Percentiles rank a stretch among this genome's conserved stretches.
These are phyloP conservation scores for Coemansia sp. DNA, from an alignment of 192 early-diverging fungal species.

Conservation along the genomic window DNA sequence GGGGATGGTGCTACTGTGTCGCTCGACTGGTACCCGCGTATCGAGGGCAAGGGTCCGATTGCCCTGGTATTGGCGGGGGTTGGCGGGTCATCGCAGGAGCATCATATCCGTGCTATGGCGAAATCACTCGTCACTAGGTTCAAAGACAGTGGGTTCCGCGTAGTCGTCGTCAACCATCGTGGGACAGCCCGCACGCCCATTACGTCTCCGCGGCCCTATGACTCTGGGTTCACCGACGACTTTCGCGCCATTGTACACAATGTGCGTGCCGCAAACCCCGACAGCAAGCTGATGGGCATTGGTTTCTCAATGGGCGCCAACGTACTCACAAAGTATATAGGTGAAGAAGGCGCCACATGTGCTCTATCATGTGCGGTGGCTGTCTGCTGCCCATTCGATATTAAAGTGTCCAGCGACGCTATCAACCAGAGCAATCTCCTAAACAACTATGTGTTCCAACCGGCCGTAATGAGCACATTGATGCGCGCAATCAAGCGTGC, in stretches of 20 bases:
- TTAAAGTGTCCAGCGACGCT: slow-evolving; percentile 50
- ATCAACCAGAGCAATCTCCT: slow-evolving; percentile 56
- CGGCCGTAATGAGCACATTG: slow-evolving; percentile 55
- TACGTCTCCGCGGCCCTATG: slow-evolving; percentile 74
- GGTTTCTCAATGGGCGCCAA: slow-evolving; percentile 95
- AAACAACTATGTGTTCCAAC: slow-evolving; percentile 62
- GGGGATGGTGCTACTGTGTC: slow-evolving; percentile 84
- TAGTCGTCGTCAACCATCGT: slow-evolving; percentile 85
- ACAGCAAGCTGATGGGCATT: slow-evolving; percentile 66
- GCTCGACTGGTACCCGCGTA: slow-evolving; percentile 77
- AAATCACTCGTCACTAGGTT: slow-evolving; percentile 56
- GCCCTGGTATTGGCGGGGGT: slow-evolving; percentile 81
- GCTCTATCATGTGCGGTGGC: slow-evolving; percentile 71
- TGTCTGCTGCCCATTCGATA: slow-evolving; percentile 86
- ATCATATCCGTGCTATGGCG: slow-evolving; percentile 76
- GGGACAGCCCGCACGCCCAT: slow-evolving; percentile 81
- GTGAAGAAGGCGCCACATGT: slow-evolving; percentile 70
- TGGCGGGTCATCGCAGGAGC: slow-evolving; percentile 92
- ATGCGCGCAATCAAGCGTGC: slow-evolving; percentile 48
- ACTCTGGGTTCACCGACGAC: slow-evolving; percentile 79
- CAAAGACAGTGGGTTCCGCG: slow-evolving; percentile 51
- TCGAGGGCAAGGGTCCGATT: slow-evolving; percentile 59
- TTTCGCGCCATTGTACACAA: slow-evolving; percentile 21
- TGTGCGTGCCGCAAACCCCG: slow-evolving; percentile 47
- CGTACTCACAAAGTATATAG: slow-evolving; percentile 85